Conservation (phyloP, 169 alveolate species). For the Eimeria tenella region DNA sequence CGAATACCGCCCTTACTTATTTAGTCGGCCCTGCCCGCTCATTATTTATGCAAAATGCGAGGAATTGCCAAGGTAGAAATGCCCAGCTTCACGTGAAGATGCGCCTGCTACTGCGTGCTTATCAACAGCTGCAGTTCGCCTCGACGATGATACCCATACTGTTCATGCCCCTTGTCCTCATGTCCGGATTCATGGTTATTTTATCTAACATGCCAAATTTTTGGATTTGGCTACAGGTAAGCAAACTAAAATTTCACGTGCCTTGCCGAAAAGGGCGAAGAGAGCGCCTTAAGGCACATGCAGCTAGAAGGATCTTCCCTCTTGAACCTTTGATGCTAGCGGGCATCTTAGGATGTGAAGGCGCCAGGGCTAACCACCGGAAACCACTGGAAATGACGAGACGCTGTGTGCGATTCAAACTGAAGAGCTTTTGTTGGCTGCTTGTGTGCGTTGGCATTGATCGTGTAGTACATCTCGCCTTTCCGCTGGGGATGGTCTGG, state of each 20-base stretch:
- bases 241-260: not conserved
- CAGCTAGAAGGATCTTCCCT: not conserved
- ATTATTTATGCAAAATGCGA: no score
- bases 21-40: no score
- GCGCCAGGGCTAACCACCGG: no score
- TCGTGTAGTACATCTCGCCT: constrained; percentile 78
- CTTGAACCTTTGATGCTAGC: not conserved
- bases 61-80: no score
- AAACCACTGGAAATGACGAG: no score
- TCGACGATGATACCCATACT: constrained; percentile 71
- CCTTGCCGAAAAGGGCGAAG: not conserved
- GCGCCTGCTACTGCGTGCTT: not conserved
- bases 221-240: constrained; percentile 81
- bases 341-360: not conserved
- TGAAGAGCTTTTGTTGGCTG: not conserved
- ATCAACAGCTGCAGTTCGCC: constrained; percentile 74
- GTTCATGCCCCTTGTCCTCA: constrained; percentile 78
- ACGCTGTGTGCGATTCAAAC: no score
- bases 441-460: not conserved
- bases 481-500: constrained; percentile 82
- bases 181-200: constrained; percentile 78
- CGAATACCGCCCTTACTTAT: no score
- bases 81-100: not conserved
- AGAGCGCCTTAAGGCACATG: not conserved
- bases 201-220: constrained; percentile 72